Base-by-base conservation (phyloP, 768 basidiomycete species). In the Boletus subparvulus region DNA sequence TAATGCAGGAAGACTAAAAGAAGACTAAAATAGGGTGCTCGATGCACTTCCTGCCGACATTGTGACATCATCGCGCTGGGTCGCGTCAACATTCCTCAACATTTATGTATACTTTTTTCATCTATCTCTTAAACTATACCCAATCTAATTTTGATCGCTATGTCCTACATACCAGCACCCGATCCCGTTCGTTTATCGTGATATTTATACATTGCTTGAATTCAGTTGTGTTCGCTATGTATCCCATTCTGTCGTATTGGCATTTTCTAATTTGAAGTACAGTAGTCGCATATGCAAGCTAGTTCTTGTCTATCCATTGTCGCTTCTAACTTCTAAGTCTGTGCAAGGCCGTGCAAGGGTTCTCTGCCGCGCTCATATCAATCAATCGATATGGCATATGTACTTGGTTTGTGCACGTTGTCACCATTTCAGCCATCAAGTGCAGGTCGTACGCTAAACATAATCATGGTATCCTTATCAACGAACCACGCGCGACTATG, bases 1-100 rank as follows among this genome's bases (percentile, higher is more conserved):
- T 35, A 14, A 71, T 63, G 64, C 52, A 50, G 32, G 68, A 72
- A 46, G 51, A 41, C 43, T 71, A 45, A 58, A 52, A 24, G 66
- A 69, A 47, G 51, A 44, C 43, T 71, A 41, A 55, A 51, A 28
- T 9, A 5, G 21, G 5, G 52, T 32, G 56, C 58, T 68, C 12
- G 54, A 65, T 48, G 58, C 44, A n/a, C 55, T 56, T 47, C 26
- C 19, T 36, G 11, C 24, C 11, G 39, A 26, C 56, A 12, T 14
- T 54, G 52, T 55, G 54, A 52, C 21, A 42, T 10, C 24, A 21
- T 28, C 40, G 58, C 56, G 68, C 64, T 53, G 54, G 64, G n/a
- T 59, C 57, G 55, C 59, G 36, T 17, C n/a, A 3, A 40, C 19
- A 37, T 41, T 50, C 21, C 35, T n/a, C 30, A 10, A 30, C n/a